These are phyloP conservation scores for Mycena indigotica DNA, from an alignment of 768 basidiomycete genomes.

Conservation along the genomic window DNA sequence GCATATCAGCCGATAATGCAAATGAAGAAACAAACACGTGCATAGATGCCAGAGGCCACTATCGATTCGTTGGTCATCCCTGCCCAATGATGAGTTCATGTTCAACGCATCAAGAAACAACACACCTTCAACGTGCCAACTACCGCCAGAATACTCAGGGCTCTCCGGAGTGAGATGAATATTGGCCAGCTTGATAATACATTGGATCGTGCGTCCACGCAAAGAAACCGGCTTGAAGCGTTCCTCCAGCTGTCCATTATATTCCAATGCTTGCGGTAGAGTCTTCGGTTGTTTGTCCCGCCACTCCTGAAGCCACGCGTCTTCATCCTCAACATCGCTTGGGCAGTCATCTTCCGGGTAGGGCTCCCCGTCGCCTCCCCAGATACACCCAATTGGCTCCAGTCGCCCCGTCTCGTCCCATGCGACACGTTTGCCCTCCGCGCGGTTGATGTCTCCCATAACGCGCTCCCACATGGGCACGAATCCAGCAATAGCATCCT, in stretches of 20 bases:
- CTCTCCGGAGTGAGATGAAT: constrained; percentile 25
- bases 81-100: neutral
- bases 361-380: constrained; percentile 8
- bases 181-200: constrained; percentile 24
- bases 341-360: constrained; percentile 10
- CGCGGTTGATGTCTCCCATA: constrained; percentile 19
- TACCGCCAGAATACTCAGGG: constrained; percentile 23
- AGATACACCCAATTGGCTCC: constrained; percentile 5
- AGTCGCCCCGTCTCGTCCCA: constrained; percentile 3
- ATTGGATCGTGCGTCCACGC: constrained; percentile 19
- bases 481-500: constrained; percentile 22
- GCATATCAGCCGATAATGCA: too few species aligned
- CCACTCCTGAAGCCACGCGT: constrained; percentile 8
- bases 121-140: constrained; percentile 28
- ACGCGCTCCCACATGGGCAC: constrained; percentile 33
- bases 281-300: neutral
- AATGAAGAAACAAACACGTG: too few species aligned
- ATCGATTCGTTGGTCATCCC: constrained; percentile 25
- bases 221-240: constrained; percentile 9
- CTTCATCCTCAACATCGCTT: constrained; percentile 16
- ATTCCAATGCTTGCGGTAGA: constrained; percentile 8
- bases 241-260: constrained; percentile 7
- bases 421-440: neutral
- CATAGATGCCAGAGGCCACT: constrained; percentile 23
- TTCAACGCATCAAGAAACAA: neutral